Percentiles rank a stretch among this genome's conserved stretches.
Conservation (phyloP, 768 basidiomycete genomes). For the Tulasnella sp. region DNA sequence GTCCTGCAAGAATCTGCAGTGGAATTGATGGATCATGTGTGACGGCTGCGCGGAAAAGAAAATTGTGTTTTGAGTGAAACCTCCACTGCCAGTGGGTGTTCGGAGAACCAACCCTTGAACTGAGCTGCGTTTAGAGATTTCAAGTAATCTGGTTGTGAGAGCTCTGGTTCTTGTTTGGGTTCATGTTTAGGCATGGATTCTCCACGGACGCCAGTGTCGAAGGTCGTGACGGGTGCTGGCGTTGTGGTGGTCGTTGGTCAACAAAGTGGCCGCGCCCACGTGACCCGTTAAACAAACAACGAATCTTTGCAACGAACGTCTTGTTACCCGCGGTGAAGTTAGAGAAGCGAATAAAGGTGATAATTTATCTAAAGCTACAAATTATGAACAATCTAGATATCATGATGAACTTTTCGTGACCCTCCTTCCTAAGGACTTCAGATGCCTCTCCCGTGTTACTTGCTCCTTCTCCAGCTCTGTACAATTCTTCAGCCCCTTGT, state of each 20-base stretch:
- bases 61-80: neutral
- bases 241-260: neutral
- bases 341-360: neutral
- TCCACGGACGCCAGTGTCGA: neutral
- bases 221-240: neutral
- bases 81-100: neutral
- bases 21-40: constrained; percentile 52
- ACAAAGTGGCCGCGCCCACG: neutral
- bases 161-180: neutral
- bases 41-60: constrained; percentile 43
- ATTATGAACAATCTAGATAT: neutral
- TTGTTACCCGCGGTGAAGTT: neutral
- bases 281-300: neutral
- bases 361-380: constrained; percentile 2
- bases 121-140: constrained; percentile 22
- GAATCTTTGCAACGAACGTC: neutral
- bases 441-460: neutral
- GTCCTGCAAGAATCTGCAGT: constrained; percentile 75
- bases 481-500: constrained; percentile 9
- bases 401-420: neutral
- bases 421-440: neutral
- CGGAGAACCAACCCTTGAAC: constrained; percentile 13
- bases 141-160: constrained; percentile 12
- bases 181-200: neutral
- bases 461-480: neutral